Base-by-base conservation (phyloP, 495 filamentous ascomycete species). In the Astrothelium subdiscretum region DNA sequence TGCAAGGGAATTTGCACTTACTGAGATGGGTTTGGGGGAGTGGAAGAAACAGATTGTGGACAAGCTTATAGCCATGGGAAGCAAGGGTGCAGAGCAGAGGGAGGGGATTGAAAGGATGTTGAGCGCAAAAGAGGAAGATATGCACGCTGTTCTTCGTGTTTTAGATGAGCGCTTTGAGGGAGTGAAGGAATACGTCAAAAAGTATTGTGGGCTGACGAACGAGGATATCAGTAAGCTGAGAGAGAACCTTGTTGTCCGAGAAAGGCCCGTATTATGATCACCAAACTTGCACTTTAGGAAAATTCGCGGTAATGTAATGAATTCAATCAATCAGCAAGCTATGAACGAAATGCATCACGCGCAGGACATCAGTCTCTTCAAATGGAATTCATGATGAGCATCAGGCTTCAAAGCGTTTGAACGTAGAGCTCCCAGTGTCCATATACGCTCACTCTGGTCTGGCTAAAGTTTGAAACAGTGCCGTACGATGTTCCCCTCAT, bases 131-230 rank as follows among this genome's bases (percentile, higher is more conserved):
- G 58, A 61, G 60, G 67, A 68, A 57, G 68, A 70, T 57, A 87
- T 88, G 83, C 59, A 81, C 26, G 73, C 71, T 18, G 79, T 79
- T 13, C 58, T 87, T 6, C 66, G 70, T 58, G 75, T 80, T 66
- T 71, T 87, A n/a, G 69, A 74, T 31, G 72, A 76, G 38, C 74
- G 74, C 61, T 83, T 81, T 71, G 85, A 83, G 11, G 79, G 80
- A 15, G 78, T 77, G 20, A 83, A 84, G 68, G 61, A 63, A 35
- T 87, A 85, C 67, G 69, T 84, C 58, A 61, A 72, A 61, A 70
- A 77, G 22, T 65, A 79, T 32, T 82, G 83, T 67, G 73, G 79
- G n/a, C 70, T 87, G 26, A 78, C 77, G 1, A 72, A 69, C 24
- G 78, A 80, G 26, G 76, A 78, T 29, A 68, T 87, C 4, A 70